These are phyloP conservation scores for Termitomyces sp. DNA, from an alignment of 768 basidiomycete species.

Conservation along the genomic window DNA sequence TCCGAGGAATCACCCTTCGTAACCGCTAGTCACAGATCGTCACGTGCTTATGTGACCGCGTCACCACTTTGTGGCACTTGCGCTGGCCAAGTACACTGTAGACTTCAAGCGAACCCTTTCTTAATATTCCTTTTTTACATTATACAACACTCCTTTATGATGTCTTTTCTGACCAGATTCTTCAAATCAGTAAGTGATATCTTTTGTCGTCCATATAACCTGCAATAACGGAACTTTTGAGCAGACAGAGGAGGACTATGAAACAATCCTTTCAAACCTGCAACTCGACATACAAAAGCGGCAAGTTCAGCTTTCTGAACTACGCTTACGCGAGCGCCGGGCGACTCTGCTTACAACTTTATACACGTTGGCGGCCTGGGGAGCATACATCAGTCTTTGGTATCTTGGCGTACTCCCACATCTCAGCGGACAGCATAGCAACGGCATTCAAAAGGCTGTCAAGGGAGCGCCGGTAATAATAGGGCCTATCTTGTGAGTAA, in stretches of 20 bases:
- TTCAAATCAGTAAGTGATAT: constrained; percentile 10
- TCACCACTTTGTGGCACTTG: constrained; percentile 1
- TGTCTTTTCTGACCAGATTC: constrained; percentile 10
- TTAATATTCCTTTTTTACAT: not conserved
- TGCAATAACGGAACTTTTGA: constrained; percentile 14
- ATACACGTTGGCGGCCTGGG: constrained; percentile 73
- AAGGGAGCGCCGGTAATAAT: constrained; percentile 56
- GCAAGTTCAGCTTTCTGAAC: constrained; percentile 70
- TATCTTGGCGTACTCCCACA: constrained; percentile 54
- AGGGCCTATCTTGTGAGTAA: constrained; percentile 74
- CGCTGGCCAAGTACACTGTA: constrained; percentile 7
- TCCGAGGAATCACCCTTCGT: too few relatives aligned
- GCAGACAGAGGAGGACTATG: constrained; percentile 70
- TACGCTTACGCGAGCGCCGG: constrained; percentile 79
- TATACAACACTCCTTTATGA: constrained; percentile 10
- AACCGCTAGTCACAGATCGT: not conserved
- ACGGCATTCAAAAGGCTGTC: constrained; percentile 34
- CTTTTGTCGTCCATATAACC: not conserved
- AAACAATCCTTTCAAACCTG: constrained; percentile 62
- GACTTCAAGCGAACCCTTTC: not conserved
- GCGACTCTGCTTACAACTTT: constrained; percentile 72
- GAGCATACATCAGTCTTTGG: constrained; percentile 68
- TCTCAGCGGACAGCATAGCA: constrained; percentile 23
- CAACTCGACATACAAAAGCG: constrained; percentile 67
- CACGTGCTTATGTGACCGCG: constrained; percentile 10